Percentiles rank a stretch among this genome's conserved stretches.
Evolutionary conservation across 345 rosid genomes (phyloP).

Genomic region (Pugionium dolabratum): DNA sequence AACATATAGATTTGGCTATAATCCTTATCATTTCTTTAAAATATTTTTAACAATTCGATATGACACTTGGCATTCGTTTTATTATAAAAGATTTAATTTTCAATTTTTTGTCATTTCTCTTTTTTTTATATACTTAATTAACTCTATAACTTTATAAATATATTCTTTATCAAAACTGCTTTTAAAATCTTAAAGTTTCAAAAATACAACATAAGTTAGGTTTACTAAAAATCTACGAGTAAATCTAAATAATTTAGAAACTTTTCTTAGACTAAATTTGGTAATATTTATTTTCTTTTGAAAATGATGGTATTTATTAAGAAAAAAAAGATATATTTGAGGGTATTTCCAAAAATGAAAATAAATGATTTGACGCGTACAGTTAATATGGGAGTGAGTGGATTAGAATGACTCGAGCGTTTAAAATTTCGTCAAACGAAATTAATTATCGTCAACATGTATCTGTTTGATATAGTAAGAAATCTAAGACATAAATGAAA

Average conservation of each 20-base stretch:
- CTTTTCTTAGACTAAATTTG: too few relatives aligned
- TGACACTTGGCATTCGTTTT: too few relatives aligned
- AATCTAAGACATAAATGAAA: not conserved
- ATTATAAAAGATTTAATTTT: too few relatives aligned
- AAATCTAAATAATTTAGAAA: too few relatives aligned
- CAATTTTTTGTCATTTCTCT: too few relatives aligned
- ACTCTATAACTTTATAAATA: too few relatives aligned
- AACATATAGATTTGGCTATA: too few relatives aligned
- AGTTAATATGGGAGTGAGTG: not conserved
- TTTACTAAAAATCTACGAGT: not conserved
- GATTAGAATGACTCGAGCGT: not conserved
- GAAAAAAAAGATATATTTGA: not conserved
- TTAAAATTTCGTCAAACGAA: not conserved
- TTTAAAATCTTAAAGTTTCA: not conserved
- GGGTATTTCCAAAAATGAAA: not conserved
- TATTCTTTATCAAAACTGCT: not conserved
- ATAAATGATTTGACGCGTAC: conserved; percentile 1
- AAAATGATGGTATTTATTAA: not conserved
- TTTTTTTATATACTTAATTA: too few relatives aligned
- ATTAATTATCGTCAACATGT: too few relatives aligned
- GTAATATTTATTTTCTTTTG: too few relatives aligned
- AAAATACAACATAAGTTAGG: not conserved
- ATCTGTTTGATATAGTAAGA: not conserved
- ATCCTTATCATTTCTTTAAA: too few relatives aligned
- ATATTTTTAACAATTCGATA: too few relatives aligned